Conservation (phyloP, 139 green algal genomes). For the Zygnema circumcarinatum region DNA sequence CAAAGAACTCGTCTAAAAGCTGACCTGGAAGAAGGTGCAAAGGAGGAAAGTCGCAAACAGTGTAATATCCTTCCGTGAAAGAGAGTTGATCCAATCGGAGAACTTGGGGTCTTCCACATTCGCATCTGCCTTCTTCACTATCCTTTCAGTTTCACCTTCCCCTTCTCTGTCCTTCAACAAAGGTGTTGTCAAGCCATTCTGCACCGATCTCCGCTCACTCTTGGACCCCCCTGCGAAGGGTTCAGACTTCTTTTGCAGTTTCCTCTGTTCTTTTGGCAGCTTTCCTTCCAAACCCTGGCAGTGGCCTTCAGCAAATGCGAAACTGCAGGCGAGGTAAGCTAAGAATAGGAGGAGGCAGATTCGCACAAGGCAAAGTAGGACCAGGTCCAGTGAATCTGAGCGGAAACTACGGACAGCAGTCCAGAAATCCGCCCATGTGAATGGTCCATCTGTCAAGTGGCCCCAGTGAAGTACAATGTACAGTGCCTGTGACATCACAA, state of each 20-base stretch:
- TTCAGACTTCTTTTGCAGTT: background rate
- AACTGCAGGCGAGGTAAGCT: background rate
- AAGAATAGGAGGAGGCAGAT: background rate
- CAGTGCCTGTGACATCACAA: background rate
- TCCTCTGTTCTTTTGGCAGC: conserved; percentile 4
- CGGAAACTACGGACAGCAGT: background rate
- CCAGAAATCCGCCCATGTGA: background rate
- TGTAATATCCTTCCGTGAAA: conserved; percentile 43
- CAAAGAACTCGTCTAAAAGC: background rate
- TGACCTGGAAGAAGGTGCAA: conserved; percentile 55
- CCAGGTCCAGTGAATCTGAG: conserved; percentile 21
- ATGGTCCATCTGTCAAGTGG: background rate
- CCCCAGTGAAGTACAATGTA: background rate
- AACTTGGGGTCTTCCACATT: conserved; percentile 25
- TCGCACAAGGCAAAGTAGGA: conserved; percentile 20
- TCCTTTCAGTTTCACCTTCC: background rate
- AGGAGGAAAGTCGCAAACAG: conserved; percentile 48
- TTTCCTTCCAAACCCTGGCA: background rate
- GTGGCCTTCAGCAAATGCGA: conserved; percentile 5
- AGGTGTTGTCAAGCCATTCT: background rate
- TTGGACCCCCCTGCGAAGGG: background rate
- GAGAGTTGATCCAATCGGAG: conserved; percentile 36
- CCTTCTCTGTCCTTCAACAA: background rate
- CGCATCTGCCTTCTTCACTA: background rate
- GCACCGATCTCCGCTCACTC: background rate